Percentiles rank a stretch among this genome's conserved stretches.
These are phyloP conservation scores for Uncinocarpus reesii DNA, from an alignment of 2,329 filamentous ascomycete species.

Conservation along the genomic window DNA sequence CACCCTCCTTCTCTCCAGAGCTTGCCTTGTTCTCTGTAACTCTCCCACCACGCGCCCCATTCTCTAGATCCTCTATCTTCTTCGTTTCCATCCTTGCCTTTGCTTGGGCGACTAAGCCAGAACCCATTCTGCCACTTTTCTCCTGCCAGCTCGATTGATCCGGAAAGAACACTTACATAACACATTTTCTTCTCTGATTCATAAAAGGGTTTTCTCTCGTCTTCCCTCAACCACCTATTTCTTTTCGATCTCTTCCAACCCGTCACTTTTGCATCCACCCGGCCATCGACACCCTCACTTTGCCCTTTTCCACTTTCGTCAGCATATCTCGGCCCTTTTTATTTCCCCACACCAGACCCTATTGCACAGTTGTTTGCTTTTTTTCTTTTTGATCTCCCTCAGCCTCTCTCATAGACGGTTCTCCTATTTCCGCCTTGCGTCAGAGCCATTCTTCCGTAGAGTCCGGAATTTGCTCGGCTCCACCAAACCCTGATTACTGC, in stretches of 20 bases:
- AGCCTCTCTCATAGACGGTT: too few species aligned
- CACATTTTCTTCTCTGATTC: conserved; percentile 21
- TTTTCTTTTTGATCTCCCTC: conserved; percentile 9
- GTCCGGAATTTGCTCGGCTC: conserved; percentile 9
- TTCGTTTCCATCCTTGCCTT: not conserved
- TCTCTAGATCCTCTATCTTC: not conserved
- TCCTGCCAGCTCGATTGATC: conserved; percentile 15
- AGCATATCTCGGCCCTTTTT: too few species aligned
- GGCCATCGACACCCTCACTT: conserved; percentile 9
- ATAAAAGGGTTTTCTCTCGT: conserved; percentile 13
- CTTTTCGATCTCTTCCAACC: too few species aligned
- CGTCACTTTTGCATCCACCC: too few species aligned
- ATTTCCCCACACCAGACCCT: conserved; percentile 13
- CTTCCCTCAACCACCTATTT: too few species aligned
- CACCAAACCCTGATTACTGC: conserved; percentile 9
- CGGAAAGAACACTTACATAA: not conserved
- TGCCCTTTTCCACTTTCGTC: too few species aligned
- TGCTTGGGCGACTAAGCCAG: not conserved
- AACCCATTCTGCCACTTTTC: not conserved
- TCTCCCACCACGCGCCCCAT: conserved; percentile 19
- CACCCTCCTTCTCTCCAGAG: not conserved
- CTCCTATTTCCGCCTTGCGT: too few species aligned
- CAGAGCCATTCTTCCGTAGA: not conserved
- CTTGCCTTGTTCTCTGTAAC: not conserved
- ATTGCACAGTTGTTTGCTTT: conserved; percentile 11